phyloP scores from a whole-genome alignment of 192 early-diverging fungal genomes.

The Piromyces finnis region DNA sequence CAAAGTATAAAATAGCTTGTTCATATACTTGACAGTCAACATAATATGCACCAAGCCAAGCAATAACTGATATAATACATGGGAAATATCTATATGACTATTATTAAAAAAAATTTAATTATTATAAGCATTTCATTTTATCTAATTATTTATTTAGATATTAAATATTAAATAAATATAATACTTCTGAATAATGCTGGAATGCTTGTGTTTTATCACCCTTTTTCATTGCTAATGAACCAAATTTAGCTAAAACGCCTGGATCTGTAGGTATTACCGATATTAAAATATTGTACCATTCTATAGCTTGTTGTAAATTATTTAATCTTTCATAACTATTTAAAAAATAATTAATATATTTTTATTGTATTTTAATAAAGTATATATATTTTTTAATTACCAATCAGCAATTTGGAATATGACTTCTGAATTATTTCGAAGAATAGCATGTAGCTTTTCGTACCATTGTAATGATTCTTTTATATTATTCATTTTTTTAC shows the following conservation, averaged over 20 bases:
- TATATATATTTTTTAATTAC: slow-evolving; percentile 3
- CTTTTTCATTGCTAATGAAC: slow-evolving; percentile 22
- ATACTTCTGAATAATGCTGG: slow-evolving; percentile 38
- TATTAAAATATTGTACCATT: slow-evolving; percentile 42
- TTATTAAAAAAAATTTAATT: not conserved
- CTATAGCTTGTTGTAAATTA: slow-evolving; percentile 22
- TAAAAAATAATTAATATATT: not conserved
- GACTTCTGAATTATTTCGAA: slow-evolving; percentile 32
- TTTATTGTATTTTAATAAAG: not conserved
- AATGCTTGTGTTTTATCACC: slow-evolving; percentile 39
- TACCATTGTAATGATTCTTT: slow-evolving; percentile 25
- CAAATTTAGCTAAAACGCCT: slow-evolving; percentile 23
- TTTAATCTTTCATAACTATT: slow-evolving; percentile 27
- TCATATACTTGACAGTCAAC: slow-evolving; percentile 44
- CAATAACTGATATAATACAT: slow-evolving; percentile 27
- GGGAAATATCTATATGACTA: slow-evolving; percentile 39
- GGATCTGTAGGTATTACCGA: slow-evolving; percentile 42
- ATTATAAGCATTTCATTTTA: too few species aligned
- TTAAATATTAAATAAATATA: too few species aligned
- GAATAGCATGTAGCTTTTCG: slow-evolving; percentile 33
- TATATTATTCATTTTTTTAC: slow-evolving; percentile 17
- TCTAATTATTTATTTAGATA: too few species aligned
- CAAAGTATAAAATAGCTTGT: slow-evolving; percentile 37
- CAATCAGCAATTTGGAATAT: slow-evolving; percentile 42
- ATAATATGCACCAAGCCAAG: slow-evolving; percentile 42